Percentiles rank a stretch among this genome's conserved stretches.
These are phyloP conservation scores for Hypoxylon trugodes DNA, from an alignment of 495 filamentous ascomycete genomes.

Conservation along the genomic window DNA sequence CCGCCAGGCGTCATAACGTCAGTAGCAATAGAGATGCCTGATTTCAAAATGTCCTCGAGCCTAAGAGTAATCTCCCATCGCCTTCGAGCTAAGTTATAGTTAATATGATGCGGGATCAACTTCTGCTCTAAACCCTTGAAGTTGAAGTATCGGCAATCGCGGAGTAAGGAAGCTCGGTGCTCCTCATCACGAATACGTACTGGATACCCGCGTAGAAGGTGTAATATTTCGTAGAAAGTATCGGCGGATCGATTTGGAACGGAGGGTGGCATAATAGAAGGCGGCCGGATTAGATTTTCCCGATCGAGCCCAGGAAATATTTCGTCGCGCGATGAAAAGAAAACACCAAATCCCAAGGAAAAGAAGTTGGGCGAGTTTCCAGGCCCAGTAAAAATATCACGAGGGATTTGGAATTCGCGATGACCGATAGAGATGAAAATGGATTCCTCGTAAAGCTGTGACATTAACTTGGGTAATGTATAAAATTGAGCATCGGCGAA, in stretches of 20 bases:
- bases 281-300: conserved; percentile 84
- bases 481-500: conserved; percentile 98
- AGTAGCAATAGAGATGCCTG: conserved; percentile 71
- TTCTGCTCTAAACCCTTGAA: conserved; percentile 91
- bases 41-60: conserved; percentile 85
- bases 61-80: conserved; percentile 81
- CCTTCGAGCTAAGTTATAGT: conserved; percentile 73
- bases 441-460: conserved; percentile 91
- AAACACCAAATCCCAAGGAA: conserved; percentile 87
- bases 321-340: conserved; percentile 81
- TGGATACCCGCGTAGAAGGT: conserved; percentile 87
- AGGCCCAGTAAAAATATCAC: conserved; percentile 83
- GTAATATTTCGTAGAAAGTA: conserved; percentile 83
- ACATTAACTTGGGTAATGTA: conserved; percentile 86
- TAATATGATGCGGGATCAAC: conserved; percentile 80
- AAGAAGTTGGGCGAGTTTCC: conserved; percentile 97
- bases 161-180: conserved; percentile 80
- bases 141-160: conserved; percentile 92
- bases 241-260: conserved; percentile 83
- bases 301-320: conserved; percentile 87
- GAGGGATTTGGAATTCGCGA: conserved; percentile 85
- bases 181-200: conserved; percentile 77
- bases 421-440: conserved; percentile 92
- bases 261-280: conserved; percentile 81
- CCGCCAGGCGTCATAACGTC: conserved; percentile 49